These are phyloP conservation scores for Sporothrix curviconia DNA, from an alignment of 2,329 filamentous ascomycete species.

Conservation along the genomic window DNA sequence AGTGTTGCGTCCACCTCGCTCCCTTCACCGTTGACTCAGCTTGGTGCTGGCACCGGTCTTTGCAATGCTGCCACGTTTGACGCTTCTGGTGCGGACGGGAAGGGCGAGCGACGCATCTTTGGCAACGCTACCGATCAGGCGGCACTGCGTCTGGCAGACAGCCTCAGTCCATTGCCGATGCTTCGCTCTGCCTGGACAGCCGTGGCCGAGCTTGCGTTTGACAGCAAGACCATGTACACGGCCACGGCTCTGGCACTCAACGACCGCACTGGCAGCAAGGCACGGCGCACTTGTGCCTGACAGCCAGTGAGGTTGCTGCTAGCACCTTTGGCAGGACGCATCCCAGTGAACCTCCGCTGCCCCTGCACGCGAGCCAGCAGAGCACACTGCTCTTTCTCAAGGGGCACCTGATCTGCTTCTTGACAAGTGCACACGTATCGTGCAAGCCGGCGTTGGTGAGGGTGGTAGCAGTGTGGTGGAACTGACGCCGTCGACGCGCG, in stretches of 20 bases:
- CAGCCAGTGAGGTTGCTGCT: neutral
- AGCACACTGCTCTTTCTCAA: constrained; percentile 60
- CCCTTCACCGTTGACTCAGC: constrained; percentile 41
- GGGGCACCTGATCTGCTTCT: constrained; percentile 71
- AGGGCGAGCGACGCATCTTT: constrained; percentile 55
- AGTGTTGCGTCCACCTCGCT: constrained; percentile 17
- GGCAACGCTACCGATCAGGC: constrained; percentile 74
- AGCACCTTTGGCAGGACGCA: neutral
- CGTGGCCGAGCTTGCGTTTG: constrained; percentile 65
- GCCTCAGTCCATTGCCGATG: constrained; percentile 52
- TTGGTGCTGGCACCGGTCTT: constrained; percentile 55
- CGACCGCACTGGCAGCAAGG: constrained; percentile 15
- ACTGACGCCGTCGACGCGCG: constrained; percentile 40
- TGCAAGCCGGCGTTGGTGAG: constrained; percentile 28
- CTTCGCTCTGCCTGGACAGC: constrained; percentile 58
- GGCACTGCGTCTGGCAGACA: constrained; percentile 64
- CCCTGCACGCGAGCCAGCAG: neutral
- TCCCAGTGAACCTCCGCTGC: neutral
- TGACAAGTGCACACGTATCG: constrained; percentile 51
- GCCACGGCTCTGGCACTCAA: constrained; percentile 51
- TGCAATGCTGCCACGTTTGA: constrained; percentile 75
- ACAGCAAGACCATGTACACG: constrained; percentile 81
- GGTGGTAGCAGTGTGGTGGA: constrained; percentile 40
- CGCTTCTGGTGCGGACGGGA: constrained; percentile 48
- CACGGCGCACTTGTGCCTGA: neutral